Evolutionary conservation across 305 asterid genomes (phyloP).

Genomic region (Fraxinus latifolia): DNA sequence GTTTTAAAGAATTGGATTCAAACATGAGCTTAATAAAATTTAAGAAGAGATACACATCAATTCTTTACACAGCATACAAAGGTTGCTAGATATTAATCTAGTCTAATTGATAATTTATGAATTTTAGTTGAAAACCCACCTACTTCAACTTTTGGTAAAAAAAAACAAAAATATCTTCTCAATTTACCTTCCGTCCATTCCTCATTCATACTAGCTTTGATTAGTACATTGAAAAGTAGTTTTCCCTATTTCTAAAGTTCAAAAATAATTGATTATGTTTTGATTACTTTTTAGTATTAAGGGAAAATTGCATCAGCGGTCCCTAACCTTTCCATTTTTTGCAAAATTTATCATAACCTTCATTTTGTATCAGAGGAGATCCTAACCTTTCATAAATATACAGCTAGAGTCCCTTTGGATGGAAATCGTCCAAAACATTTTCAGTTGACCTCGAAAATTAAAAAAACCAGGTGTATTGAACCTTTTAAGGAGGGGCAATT

Average conservation of each 20-base stretch:
- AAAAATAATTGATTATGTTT: slow-evolving; percentile 4
- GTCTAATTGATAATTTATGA: background rate
- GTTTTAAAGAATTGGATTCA: background rate
- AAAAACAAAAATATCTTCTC: background rate
- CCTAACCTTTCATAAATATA: too few species aligned
- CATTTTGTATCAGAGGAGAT: too few species aligned
- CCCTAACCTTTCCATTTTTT: too few species aligned
- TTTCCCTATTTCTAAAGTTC: background rate
- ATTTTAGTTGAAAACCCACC: background rate
- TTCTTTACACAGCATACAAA: background rate
- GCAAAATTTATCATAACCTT: too few species aligned
- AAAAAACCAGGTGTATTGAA: too few species aligned
- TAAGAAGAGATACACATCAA: background rate
- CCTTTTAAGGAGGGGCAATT: too few species aligned
- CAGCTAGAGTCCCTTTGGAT: background rate
- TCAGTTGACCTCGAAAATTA: background rate
- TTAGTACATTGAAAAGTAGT: background rate
- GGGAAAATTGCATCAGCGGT: too few species aligned
- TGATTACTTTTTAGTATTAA: background rate
- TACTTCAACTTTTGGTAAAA: background rate
- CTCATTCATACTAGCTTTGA: background rate
- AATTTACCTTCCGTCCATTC: background rate
- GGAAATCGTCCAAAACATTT: background rate
- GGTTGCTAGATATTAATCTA: background rate
- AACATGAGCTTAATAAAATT: background rate